Evolutionary conservation across 768 basidiomycete species (phyloP), one percentile per base, ranked within the genome.

Genomic region (Melanogaster broomeanus): DNA sequence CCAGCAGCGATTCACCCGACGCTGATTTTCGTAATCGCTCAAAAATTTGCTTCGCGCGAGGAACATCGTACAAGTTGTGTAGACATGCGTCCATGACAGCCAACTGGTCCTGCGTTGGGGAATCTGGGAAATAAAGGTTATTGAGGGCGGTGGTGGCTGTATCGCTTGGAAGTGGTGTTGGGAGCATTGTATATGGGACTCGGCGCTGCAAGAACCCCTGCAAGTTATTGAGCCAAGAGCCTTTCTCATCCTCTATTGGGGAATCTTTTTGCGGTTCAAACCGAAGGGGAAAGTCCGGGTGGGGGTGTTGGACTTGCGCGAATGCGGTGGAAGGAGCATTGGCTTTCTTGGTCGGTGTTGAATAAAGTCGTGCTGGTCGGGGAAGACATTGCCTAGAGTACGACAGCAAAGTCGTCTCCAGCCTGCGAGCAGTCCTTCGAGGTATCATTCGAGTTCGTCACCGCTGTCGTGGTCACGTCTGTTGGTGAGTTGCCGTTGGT

Each of bases 1-100:
- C 73, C 19, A 84, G 61, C 15, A 89, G 61, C 5, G 76, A 72
- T 5, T 81, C 73, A 0, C 74, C 73, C 1, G 79, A 58, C 0
- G 68, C 51, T 0, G 67, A 57, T 55, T 70, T 67, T 6, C 86
- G 80, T 33, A 94, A 67, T 9, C 77, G 75, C 42, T 83, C 79
- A 56, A 94, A 93, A 21, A 95, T 79, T 33, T 74, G 72, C 56
- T 82, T 82, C 7, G 93, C 93, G 6, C 93, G 87, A 0, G 79
- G 75, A 0, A 93, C 83, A 64, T 93, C 90, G 65, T 87, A 83
- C 3, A 82, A 62, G 55, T 87, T 81, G 65, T 87, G 79, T 12
- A 95, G 70, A 64, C 93, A 95, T 4, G 91, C 90, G 59, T 89
- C 85, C 70, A 95, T 88, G 56, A 95, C 79, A 0, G 88, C 83